These are phyloP conservation scores for Balamuthia mandrillaris DNA, from an alignment of 208 protist genomes.

Conservation along the genomic window DNA sequence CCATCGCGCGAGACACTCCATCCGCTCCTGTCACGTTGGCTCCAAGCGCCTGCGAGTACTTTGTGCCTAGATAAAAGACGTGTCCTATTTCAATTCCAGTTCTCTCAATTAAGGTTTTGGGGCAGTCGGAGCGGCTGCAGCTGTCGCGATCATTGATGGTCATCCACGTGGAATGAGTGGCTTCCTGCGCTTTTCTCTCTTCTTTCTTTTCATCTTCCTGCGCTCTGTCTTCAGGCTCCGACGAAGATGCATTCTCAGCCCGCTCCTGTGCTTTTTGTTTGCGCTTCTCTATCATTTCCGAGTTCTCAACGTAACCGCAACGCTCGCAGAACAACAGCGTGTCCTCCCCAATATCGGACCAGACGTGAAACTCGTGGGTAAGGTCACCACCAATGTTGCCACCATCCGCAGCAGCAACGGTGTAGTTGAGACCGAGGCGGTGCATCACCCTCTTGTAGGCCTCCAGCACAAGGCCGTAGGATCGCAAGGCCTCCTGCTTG, in stretches of 20 bases:
- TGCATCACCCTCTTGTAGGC: constrained; percentile 58
- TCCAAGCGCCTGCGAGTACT: constrained; percentile 58
- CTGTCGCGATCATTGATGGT: too few relatives aligned
- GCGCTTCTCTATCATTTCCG: too few relatives aligned
- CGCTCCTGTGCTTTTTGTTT: too few relatives aligned
- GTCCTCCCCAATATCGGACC: constrained; percentile 43
- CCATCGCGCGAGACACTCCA: constrained; percentile 32
- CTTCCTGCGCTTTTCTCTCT: too few relatives aligned
- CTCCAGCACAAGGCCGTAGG: constrained; percentile 43
- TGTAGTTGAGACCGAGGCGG: constrained; percentile 48
- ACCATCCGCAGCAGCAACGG: constrained; percentile 52
- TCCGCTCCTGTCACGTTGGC: not conserved
- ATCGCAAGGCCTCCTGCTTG: not conserved
- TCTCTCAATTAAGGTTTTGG: not conserved
- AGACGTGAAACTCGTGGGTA: constrained; percentile 64
- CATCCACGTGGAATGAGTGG: too few relatives aligned
- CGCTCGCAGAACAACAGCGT: too few relatives aligned
- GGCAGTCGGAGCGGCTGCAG: not conserved
- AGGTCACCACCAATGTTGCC: constrained; percentile 64
- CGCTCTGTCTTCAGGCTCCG: too few relatives aligned
- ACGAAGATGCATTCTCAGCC: too few relatives aligned
- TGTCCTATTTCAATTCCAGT: constrained; percentile 70
- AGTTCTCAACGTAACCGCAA: too few relatives aligned
- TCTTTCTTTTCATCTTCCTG: too few relatives aligned
- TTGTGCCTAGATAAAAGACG: constrained; percentile 66